These are phyloP conservation scores for Trichoderma harzianum DNA, from an alignment of 2,329 filamentous ascomycete genomes.

Conservation along the genomic window DNA sequence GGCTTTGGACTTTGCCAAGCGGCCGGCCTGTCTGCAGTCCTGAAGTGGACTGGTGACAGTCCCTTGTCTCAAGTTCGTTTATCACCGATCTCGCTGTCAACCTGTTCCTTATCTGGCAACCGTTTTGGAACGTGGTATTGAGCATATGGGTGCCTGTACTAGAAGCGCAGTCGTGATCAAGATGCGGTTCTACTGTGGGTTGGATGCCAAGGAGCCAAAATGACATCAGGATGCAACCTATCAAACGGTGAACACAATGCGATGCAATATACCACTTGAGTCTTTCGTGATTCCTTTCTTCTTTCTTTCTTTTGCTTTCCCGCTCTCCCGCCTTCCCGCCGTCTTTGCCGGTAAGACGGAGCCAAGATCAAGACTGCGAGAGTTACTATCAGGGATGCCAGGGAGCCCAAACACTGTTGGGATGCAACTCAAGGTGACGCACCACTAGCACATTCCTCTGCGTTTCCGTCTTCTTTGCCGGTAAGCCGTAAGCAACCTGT, in stretches of 20 bases:
- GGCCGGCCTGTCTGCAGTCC: background rate
- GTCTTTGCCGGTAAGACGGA: background rate
- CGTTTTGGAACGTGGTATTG: background rate
- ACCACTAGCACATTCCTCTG: background rate
- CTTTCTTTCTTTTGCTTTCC: background rate
- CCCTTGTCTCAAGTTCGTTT: background rate
- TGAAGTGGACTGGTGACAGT: background rate
- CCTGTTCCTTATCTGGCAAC: background rate
- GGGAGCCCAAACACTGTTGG: background rate
- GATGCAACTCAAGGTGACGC: background rate
- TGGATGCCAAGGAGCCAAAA: background rate
- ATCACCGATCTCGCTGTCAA: background rate
- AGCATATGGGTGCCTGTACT: background rate
- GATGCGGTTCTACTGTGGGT: background rate
- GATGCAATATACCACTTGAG: background rate
- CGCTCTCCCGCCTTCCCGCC: background rate
- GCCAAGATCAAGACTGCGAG: background rate
- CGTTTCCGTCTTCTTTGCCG: background rate
- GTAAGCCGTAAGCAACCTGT: slow-evolving; percentile 1
- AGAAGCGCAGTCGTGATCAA: background rate
- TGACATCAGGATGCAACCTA: background rate
- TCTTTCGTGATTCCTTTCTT: background rate
- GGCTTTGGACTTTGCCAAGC: background rate
- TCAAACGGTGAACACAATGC: background rate
- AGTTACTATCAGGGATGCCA: background rate